Percentiles rank a stretch among this genome's conserved stretches.
phyloP scores from a whole-genome alignment of 1,284 basidiomycete genomes.

The Ceratobasidium sp. region DNA sequence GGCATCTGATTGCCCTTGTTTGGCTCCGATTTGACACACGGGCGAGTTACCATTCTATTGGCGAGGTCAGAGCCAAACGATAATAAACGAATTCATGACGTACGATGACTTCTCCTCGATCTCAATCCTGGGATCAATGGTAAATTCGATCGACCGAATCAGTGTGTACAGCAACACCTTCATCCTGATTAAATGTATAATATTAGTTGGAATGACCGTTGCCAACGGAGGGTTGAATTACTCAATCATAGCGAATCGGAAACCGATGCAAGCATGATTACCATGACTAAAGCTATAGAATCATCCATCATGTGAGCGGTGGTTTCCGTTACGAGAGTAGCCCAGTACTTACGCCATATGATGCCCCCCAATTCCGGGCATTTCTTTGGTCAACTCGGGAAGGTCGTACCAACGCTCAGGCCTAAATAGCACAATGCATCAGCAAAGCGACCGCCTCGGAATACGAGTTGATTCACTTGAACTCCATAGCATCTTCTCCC shows the following conservation, averaged over 20 bases:
- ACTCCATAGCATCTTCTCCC: conserved; percentile 66
- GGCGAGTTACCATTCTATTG: conserved; percentile 14
- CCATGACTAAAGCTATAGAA: conserved; percentile 53
- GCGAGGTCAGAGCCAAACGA: background rate
- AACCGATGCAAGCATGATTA: conserved; percentile 69
- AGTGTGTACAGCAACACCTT: conserved; percentile 53
- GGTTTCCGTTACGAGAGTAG: background rate
- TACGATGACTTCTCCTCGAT: conserved; percentile 44
- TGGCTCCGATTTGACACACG: conserved; percentile 25
- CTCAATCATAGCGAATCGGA: conserved; percentile 77
- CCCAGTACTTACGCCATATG: conserved; percentile 66
- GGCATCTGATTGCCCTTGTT: conserved; percentile 30
- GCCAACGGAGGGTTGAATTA: conserved; percentile 51
- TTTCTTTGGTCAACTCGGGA: conserved; percentile 61
- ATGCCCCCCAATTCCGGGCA: conserved; percentile 73
- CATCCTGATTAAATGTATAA: conserved; percentile 52
- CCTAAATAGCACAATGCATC: conserved; percentile 52
- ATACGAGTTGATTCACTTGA: conserved; percentile 46
- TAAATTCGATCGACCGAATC: conserved; percentile 52
- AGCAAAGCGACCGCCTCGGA: background rate
- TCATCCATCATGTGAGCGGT: background rate
- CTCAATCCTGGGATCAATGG: conserved; percentile 44
- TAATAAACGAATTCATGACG: background rate
- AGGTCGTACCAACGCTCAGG: conserved; percentile 71
- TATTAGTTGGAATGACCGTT: conserved; percentile 26